Base-by-base conservation (phyloP, 1,284 basidiomycete species). In the Phellopilus nigrolimitatus region DNA sequence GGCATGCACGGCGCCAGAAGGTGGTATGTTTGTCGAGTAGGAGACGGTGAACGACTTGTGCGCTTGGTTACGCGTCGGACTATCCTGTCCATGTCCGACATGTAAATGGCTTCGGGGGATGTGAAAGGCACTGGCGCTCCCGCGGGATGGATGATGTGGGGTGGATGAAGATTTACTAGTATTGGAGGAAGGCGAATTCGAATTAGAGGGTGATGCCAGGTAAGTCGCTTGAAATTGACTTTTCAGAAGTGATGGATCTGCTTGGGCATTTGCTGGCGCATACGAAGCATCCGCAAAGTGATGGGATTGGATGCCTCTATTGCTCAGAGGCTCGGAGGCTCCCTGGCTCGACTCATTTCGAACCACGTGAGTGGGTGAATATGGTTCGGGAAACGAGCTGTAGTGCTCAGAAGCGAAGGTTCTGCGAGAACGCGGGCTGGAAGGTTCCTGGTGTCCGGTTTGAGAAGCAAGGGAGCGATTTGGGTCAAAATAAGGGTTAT, bases 401-500 rank as follows among this genome's bases (percentile, higher is more conserved):
- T 34, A n/a, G 13, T 27, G 31, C 6, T 17, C 36, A 22, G 34
- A 17, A 7, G 34, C 19, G n/a, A 13, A 7, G n/a, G 8, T 37
- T 15, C 4, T 17, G 34, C 19, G 15, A 17, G 22, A 30, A 36
- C 28, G 31, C 5, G 49, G 49, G 8, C 30, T 43, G 22, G 41
- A 24, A 13, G 24, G 40, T 3, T 17, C n/a, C 22, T 43, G 6
- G n/a, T n/a, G n/a, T 19, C 21, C 28, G 27, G 42, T 3, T 7
- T 43, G 44, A 31, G 36, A 8, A 34, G 39, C 47, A 44, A 44
- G 47, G 28, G 39, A 31, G 15, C 45, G 36, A 30, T 45, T 54
- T 28, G 53, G 53, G 51, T 55, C 48, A 33, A 47, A 47, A n/a
- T 38, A 50, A 17, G 53, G 38, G 36, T 49, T 51, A 28, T 51